Percentiles rank a stretch among this genome's conserved stretches.
phyloP scores from a whole-genome alignment of 2,329 filamentous ascomycete genomes.

The Stemphylium beticola region DNA sequence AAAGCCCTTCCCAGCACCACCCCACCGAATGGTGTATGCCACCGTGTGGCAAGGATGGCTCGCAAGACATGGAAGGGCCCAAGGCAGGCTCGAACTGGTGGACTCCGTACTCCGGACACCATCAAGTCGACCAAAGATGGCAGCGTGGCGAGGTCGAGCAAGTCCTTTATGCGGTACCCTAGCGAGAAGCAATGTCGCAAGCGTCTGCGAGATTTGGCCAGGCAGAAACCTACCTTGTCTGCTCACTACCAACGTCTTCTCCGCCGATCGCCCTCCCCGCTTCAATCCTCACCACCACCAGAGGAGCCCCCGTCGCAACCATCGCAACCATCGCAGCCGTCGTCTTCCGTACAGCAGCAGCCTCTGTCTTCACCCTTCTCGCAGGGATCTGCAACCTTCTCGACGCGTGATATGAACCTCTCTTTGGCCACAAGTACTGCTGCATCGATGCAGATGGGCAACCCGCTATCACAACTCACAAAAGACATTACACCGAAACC shows the following conservation, averaged over 20 bases:
- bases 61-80: constrained; percentile 65
- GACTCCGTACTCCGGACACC: constrained; percentile 51
- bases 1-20: constrained; percentile 69
- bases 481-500: constrained; percentile 44
- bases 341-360: constrained; percentile 32
- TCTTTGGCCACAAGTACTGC: constrained; percentile 60
- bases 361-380: constrained; percentile 48
- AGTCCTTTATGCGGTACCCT: constrained; percentile 58
- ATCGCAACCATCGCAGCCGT: background rate
- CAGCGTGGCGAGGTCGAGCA: constrained; percentile 49
- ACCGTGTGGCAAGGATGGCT: constrained; percentile 67
- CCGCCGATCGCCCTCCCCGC: constrained; percentile 66
- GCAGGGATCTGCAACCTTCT: constrained; percentile 45
- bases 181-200: constrained; percentile 65
- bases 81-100: constrained; percentile 41
- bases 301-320: constrained; percentile 41
- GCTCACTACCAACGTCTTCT: constrained; percentile 70
- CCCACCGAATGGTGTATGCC: constrained; percentile 68
- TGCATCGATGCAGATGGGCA: constrained; percentile 58
- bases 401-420: constrained; percentile 58
- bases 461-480: constrained; percentile 55
- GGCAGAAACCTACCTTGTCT: constrained; percentile 65
- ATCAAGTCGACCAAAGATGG: constrained; percentile 53
- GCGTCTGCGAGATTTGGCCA: constrained; percentile 65
- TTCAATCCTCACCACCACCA: constrained; percentile 50